These are phyloP conservation scores for Cnidoscolus chayamansa DNA, from an alignment of 441 rosid species.

Conservation along the genomic window DNA sequence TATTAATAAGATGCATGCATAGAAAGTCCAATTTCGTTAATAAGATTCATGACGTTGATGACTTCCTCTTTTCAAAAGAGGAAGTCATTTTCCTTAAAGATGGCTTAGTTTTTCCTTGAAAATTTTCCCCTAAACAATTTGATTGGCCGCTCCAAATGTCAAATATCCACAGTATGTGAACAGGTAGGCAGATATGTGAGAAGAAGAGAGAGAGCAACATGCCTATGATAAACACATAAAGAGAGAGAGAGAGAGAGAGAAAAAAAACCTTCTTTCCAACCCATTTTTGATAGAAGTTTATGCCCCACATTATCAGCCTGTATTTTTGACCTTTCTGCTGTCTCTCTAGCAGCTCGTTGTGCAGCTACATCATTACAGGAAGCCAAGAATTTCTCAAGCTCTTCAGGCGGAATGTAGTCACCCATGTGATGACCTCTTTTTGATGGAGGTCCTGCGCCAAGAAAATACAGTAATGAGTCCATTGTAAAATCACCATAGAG, in stretches of 20 bases:
- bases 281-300: conserved; percentile 93
- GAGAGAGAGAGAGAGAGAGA: conserved; percentile 9
- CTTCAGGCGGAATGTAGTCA: conserved; percentile 88
- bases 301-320: conserved; percentile 98
- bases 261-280: conserved; percentile 88
- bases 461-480: conserved; percentile 4
- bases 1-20: no score
- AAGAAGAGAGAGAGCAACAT: no score
- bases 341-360: conserved; percentile 59
- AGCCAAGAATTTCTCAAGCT: conserved; percentile 90
- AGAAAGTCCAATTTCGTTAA: no score
- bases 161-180: no score
- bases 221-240: no score
- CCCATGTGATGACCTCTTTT: conserved; percentile 99
- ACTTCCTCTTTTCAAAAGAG: no score
- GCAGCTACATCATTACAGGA: conserved; percentile 74
- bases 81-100: no score
- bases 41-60: no score
- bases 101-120: no score
- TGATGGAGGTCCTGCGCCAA: conserved; percentile 26
- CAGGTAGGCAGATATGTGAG: no score
- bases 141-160: no score
- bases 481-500: not conserved
- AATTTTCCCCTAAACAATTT: no score
- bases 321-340: conserved; percentile 73